Base-by-base conservation (phyloP, 768 basidiomycete species). In the Boletus vinaceobasis region DNA sequence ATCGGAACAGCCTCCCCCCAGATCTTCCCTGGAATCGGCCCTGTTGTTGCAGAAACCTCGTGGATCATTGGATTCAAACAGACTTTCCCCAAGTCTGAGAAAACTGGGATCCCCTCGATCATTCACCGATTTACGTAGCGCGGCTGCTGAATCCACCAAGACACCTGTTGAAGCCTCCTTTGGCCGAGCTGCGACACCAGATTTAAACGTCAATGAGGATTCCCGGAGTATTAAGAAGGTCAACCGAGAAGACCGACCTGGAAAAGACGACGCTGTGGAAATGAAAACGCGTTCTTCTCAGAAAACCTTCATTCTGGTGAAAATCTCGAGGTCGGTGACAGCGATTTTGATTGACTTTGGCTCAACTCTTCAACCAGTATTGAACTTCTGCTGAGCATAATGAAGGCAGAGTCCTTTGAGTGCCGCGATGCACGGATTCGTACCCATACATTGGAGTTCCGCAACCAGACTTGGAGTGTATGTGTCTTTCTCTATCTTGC, bases 381-480 rank as follows among this genome's bases (percentile, higher is more conserved):
- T 43, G 82, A 88, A 59, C 70, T 93, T 19, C 71, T 91, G 45
- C 66, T 93, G 49, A 93, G 88, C 64, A 86, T 90, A 59, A 82
- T 85, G 69, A 89, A 89, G 65, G 85, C 87, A 57, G 88, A 88
- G 50, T 93, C 93, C 15, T 90, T 97, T 65, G 85, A 90, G 50
- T 91, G 86, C 57, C 83, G 82, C 19, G 87, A 90, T 59, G 88
- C 87, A 10, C 81, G 81, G 32, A 89, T 94, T 67, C 82, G 83
- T 56, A 93, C 91, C 5, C 85, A 90, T 33, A 82, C 85, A 48
- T 76, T 96, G 39, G 85, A 88, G 61, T 93, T 90, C 68, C 84
- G 83, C 54, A 90, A 91, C 60, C 85, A 88, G 64, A 90, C 88
- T 4, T 87, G 81, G 80, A 90, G 88, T 72, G 89, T 91, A 71